Percentiles rank a stretch among this genome's conserved stretches.
These are phyloP conservation scores for Chlorella sp. DNA, from an alignment of 139 green algal species.

Conservation along the genomic window DNA sequence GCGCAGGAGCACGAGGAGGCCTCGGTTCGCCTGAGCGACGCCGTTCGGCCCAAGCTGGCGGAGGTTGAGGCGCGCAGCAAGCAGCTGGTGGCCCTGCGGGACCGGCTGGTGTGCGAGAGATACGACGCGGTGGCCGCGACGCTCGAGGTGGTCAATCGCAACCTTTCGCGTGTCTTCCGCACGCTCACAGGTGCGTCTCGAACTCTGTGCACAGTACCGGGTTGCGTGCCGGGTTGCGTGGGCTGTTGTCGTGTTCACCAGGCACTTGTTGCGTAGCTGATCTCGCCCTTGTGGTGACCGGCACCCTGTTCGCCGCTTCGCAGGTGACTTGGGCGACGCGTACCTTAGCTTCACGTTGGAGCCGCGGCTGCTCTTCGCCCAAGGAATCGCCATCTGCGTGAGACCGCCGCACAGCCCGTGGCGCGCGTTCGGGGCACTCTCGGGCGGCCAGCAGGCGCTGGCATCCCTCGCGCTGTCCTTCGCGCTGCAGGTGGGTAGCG, in stretches of 20 bases:
- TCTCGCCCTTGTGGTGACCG: background rate
- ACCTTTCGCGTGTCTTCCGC: conserved; percentile 27
- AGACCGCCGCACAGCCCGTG: conserved; percentile 58
- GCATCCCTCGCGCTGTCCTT: conserved; percentile 69
- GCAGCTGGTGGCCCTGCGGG: conserved; percentile 12
- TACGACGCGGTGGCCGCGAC: conserved; percentile 27
- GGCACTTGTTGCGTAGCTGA: background rate
- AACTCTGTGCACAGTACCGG: too few relatives aligned
- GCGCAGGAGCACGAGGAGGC: background rate
- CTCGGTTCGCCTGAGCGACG: too few relatives aligned
- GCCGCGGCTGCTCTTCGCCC: conserved; percentile 41
- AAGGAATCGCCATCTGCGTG: conserved; percentile 56
- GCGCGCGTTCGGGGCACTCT: conserved; percentile 58
- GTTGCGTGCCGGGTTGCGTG: background rate
- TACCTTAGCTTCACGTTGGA: conserved; percentile 48
- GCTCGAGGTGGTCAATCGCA: conserved; percentile 13
- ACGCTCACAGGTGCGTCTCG: conserved; percentile 17
- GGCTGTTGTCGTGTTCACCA: background rate
- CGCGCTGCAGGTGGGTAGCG: conserved; percentile 45
- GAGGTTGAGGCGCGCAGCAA: conserved; percentile 15
- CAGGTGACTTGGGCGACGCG: conserved; percentile 37
- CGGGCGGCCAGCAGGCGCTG: conserved; percentile 77
- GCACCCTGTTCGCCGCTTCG: background rate
- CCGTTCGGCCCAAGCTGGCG: too few relatives aligned
- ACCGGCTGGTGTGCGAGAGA: conserved; percentile 37